These are phyloP conservation scores for Colletotrichum karsti DNA, from an alignment of 2,329 filamentous ascomycete genomes.

Conservation along the genomic window DNA sequence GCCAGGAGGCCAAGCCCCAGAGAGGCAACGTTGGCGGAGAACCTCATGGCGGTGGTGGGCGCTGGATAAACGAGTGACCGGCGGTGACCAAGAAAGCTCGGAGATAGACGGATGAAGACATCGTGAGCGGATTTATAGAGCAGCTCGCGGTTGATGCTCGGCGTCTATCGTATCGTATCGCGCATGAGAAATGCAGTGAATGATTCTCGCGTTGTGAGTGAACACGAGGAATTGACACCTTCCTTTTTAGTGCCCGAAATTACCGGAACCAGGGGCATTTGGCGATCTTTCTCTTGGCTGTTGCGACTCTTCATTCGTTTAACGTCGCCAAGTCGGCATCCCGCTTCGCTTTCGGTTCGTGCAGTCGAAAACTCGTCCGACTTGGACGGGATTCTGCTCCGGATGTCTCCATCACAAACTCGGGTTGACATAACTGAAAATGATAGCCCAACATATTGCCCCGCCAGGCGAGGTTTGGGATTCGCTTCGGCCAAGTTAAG, in stretches of 20 bases:
- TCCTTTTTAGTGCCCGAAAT: constrained; percentile 11
- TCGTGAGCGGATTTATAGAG: not conserved
- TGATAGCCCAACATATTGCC: not conserved
- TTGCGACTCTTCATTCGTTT: not conserved
- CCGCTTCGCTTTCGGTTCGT: not conserved
- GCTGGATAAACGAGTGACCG: constrained; percentile 16
- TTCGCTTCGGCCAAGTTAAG: not conserved
- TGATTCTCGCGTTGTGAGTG: not conserved
- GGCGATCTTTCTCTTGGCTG: not conserved
- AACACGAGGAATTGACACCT: constrained; percentile 26
- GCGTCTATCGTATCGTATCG: not conserved
- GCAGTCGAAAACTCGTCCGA: not conserved
- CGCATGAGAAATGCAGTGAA: not conserved
- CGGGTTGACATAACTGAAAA: not conserved
- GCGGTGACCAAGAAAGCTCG: not conserved
- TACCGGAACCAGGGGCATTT: not conserved
- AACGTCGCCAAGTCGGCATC: constrained; percentile 5
- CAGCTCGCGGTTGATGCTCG: not conserved
- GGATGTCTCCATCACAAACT: not conserved
- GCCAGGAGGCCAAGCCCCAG: constrained; percentile 4
- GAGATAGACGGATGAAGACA: not conserved
- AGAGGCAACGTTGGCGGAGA: constrained; percentile 1
- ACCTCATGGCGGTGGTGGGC: constrained; percentile 13
- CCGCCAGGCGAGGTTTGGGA: not conserved
- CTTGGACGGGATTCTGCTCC: not conserved